Percentiles rank a stretch among this genome's conserved stretches.
phyloP scores from a whole-genome alignment of 2,329 filamentous ascomycete species.

The Cladobotryum mycophilum region DNA sequence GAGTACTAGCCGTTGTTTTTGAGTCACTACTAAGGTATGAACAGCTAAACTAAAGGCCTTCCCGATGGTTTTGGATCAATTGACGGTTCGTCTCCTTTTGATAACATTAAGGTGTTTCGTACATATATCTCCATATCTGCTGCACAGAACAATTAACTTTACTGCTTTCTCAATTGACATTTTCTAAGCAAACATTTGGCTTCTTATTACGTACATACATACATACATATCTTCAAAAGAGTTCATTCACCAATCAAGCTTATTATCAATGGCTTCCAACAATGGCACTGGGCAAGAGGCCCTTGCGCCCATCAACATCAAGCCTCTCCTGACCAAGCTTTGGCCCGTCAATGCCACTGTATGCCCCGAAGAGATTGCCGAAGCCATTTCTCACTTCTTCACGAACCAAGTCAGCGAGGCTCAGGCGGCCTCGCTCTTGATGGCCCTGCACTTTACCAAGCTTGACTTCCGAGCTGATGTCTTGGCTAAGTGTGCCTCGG shows the following conservation, averaged over 20 bases:
- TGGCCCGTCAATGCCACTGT: slow-evolving; percentile 56
- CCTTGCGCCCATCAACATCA: slow-evolving; percentile 50
- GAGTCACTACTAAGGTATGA: slow-evolving; percentile 1
- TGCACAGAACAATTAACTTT: too few relatives aligned
- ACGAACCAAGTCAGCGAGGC: slow-evolving; percentile 82
- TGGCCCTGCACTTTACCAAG: slow-evolving; percentile 84
- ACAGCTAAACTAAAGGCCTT: neutral
- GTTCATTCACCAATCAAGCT: neutral
- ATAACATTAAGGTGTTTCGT: too few relatives aligned
- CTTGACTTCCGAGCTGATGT: slow-evolving; percentile 81
- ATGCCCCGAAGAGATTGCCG: slow-evolving; percentile 74
- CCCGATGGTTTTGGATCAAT: slow-evolving; percentile 1
- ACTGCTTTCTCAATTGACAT: too few relatives aligned
- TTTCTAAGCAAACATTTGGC: neutral
- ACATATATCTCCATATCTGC: too few relatives aligned
- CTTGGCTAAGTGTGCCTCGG: slow-evolving; percentile 73
- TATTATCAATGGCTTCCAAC: slow-evolving; percentile 22
- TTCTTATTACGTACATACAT: neutral
- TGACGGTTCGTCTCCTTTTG: neutral
- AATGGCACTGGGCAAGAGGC: slow-evolving; percentile 16
- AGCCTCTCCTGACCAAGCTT: slow-evolving; percentile 64
- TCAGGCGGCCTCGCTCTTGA: slow-evolving; percentile 80
- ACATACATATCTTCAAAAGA: neutral
- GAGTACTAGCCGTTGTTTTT: neutral
- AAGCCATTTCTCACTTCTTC: slow-evolving; percentile 88